Conservation (phyloP, 495 filamentous ascomycete genomes). For the Lasiosphaeria ovina region DNA sequence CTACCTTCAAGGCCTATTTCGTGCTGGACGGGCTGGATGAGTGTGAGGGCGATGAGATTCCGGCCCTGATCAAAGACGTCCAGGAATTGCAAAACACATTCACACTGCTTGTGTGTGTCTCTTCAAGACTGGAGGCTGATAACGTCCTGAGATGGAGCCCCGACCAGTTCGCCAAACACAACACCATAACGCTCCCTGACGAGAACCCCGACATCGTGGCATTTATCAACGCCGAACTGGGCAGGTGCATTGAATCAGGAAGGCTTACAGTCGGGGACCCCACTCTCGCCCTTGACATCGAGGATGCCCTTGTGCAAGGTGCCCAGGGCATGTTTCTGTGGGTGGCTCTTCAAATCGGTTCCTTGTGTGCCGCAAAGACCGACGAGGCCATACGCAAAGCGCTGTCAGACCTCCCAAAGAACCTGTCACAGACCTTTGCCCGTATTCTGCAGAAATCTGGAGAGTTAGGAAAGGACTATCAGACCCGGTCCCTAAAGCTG, state of each 20-base stretch:
- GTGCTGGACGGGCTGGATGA: constrained; percentile 42
- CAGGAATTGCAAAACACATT: constrained; percentile 27
- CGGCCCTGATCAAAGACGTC: constrained; percentile 25
- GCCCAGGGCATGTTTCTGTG: constrained; percentile 48
- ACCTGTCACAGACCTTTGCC: constrained; percentile 40
- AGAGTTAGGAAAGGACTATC: constrained; percentile 18
- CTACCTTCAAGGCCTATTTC: constrained; percentile 26
- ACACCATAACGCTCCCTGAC: constrained; percentile 31
- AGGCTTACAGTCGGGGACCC: constrained; percentile 38
- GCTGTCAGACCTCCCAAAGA: constrained; percentile 40
- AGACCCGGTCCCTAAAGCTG: constrained; percentile 33
- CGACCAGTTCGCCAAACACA: constrained; percentile 15
- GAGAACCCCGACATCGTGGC: constrained; percentile 40
- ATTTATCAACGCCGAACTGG: constrained; percentile 39
- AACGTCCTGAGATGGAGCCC: constrained; percentile 8
- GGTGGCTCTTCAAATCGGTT: constrained; percentile 45
- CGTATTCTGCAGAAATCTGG: constrained; percentile 36
- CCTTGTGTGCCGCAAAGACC: constrained; percentile 37
- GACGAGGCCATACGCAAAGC: constrained; percentile 41
- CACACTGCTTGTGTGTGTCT: constrained; percentile 32
- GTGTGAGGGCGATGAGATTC: constrained; percentile 28
- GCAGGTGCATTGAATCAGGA: constrained; percentile 28
- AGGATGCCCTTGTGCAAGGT: constrained; percentile 31
- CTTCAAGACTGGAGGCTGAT: constrained; percentile 29
- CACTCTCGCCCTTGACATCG: constrained; percentile 36